Percentiles rank a stretch among this genome's conserved stretches.
Evolutionary conservation across 1,284 basidiomycete species (phyloP).

Genomic region (Sporisorium graminicola): DNA sequence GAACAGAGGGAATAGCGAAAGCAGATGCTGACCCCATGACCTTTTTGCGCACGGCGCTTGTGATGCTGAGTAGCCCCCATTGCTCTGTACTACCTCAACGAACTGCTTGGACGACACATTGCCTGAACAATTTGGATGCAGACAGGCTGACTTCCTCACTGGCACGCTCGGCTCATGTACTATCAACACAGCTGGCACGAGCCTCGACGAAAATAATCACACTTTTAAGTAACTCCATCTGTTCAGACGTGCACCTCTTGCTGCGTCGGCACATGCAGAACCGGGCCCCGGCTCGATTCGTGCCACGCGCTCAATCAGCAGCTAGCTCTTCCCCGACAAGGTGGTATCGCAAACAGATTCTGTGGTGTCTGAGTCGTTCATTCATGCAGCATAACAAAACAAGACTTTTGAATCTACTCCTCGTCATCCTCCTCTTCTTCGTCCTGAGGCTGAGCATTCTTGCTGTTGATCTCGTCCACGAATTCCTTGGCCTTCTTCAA

Average conservation of each 20-base stretch:
- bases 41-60: background rate
- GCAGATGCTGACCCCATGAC: constrained; percentile 2
- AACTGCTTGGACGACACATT: constrained; percentile 49
- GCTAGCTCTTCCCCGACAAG: no score
- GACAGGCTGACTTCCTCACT: no score
- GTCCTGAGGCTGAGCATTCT: constrained; percentile 27
- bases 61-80: constrained; percentile 25
- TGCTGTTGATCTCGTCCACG: constrained; percentile 54
- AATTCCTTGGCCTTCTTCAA: constrained; percentile 88
- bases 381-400: background rate
- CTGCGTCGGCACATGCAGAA: no score
- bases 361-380: background rate
- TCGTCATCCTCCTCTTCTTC: constrained; percentile 38
- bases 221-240: no score
- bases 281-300: no score
- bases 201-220: no score
- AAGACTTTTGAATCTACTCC: background rate
- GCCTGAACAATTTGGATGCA: constrained; percentile 15
- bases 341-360: background rate
- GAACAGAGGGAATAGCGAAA: no score
- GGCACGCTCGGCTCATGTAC: background rate
- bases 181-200: background rate
- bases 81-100: constrained; percentile 50
- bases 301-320: no score
- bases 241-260: no score